Evolutionary conservation across 192 early-diverging fungal species (phyloP).

Genomic region (Rhizoclosmatium sp.): DNA sequence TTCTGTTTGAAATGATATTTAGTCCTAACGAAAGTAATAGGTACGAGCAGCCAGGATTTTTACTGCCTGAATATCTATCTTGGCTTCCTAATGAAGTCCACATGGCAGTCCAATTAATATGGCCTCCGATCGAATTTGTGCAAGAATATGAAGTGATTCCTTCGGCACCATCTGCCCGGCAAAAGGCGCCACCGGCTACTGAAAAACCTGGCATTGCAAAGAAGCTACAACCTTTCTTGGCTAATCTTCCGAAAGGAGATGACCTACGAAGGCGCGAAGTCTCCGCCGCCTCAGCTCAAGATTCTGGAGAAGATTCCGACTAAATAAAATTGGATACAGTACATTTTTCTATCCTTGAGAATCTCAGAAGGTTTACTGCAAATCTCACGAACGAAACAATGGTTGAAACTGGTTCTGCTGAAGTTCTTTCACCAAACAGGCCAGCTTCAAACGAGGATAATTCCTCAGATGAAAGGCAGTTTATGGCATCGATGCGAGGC

Average conservation of each 20-base stretch:
- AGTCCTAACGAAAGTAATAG: conserved; percentile 18
- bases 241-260: conserved; percentile 11
- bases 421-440: too few species aligned
- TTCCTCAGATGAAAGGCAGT: too few species aligned
- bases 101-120: conserved; percentile 38
- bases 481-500: neutral
- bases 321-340: neutral
- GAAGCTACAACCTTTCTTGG: conserved; percentile 35
- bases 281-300: conserved; percentile 7
- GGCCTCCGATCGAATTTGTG: conserved; percentile 53
- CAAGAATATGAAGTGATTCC: conserved; percentile 49
- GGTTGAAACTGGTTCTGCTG: too few species aligned
- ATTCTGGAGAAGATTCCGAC: conserved; percentile 24
- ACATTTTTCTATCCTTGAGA: neutral
- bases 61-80: conserved; percentile 46
- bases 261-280: conserved; percentile 21
- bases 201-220: conserved; percentile 29
- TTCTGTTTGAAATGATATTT: conserved; percentile 36
- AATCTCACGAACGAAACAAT: too few species aligned
- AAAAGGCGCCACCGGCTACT: conserved; percentile 19
- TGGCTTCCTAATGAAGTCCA: conserved; percentile 60
- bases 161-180: neutral
- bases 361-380: too few species aligned
- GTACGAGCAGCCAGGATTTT: conserved; percentile 42
- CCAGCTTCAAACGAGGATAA: too few species aligned